These are phyloP conservation scores for Lyophyllum decastes DNA, from an alignment of 768 basidiomycete species.

Conservation along the genomic window DNA sequence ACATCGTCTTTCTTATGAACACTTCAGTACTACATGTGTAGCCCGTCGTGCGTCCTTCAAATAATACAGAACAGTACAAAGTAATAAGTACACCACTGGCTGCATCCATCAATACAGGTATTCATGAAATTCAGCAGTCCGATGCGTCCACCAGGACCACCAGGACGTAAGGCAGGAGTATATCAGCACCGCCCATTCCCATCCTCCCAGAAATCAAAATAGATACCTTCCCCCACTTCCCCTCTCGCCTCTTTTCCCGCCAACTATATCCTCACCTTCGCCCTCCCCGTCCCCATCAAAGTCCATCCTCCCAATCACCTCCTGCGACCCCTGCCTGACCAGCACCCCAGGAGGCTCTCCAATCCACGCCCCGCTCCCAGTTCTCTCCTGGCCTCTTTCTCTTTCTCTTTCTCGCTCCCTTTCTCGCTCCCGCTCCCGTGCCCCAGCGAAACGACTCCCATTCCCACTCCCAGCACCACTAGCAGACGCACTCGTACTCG, in stretches of 20 bases:
- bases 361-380: not conserved
- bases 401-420: not conserved
- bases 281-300: slow-evolving; percentile 12
- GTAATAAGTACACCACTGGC: not conserved
- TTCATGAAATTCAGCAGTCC: too few relatives aligned
- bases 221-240: slow-evolving; percentile 3
- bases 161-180: not conserved
- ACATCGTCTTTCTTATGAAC: too few relatives aligned
- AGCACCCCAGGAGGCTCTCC: not conserved
- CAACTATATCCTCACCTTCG: not conserved
- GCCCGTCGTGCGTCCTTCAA: too few relatives aligned
- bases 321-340: slow-evolving; percentile 17
- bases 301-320: slow-evolving; percentile 22
- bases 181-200: too few relatives aligned
- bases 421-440: too few relatives aligned
- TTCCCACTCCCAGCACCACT: not conserved
- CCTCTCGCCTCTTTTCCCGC: not conserved
- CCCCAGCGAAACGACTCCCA: too few relatives aligned
- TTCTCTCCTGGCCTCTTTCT: not conserved
- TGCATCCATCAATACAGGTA: not conserved
- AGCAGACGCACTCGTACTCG: too few relatives aligned
- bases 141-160: too few relatives aligned
- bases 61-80: not conserved
- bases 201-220: not conserved
- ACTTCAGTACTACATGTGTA: too few relatives aligned